Evolutionary conservation across 768 basidiomycete species (phyloP).

Genomic region (Tephrocybe sp.): DNA sequence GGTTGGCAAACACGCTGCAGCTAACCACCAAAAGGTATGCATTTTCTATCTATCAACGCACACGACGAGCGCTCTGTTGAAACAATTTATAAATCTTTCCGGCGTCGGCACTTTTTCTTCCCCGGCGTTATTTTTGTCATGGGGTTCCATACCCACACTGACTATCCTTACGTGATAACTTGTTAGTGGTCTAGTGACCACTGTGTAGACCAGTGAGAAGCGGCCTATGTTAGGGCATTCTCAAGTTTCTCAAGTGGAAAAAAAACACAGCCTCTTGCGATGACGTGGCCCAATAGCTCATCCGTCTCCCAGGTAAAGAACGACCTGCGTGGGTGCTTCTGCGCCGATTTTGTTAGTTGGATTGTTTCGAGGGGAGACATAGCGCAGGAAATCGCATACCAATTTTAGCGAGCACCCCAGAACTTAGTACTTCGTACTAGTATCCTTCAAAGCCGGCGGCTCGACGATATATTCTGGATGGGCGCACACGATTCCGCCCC

Average conservation of each 20-base stretch:
- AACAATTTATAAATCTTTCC: background rate
- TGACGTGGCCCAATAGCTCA: background rate
- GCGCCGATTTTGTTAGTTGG: background rate
- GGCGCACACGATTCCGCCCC: too few relatives aligned
- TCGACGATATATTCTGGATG: background rate
- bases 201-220: background rate
- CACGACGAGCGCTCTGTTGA: background rate
- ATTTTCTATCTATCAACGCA: background rate
- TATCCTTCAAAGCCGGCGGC: background rate
- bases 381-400: background rate
- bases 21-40: background rate
- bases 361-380: background rate
- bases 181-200: background rate
- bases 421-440: background rate
- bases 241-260: too few relatives aligned
- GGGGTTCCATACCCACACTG: too few relatives aligned
- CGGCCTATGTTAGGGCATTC: background rate
- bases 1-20: too few relatives aligned
- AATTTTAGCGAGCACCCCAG: background rate
- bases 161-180: background rate
- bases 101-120: background rate
- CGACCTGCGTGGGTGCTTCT: background rate
- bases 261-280: background rate
- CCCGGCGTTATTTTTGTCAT: background rate
- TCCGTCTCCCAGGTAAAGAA: background rate